Base-by-base conservation (phyloP, 305 asterid species). In the Salvia sclarea region DNA sequence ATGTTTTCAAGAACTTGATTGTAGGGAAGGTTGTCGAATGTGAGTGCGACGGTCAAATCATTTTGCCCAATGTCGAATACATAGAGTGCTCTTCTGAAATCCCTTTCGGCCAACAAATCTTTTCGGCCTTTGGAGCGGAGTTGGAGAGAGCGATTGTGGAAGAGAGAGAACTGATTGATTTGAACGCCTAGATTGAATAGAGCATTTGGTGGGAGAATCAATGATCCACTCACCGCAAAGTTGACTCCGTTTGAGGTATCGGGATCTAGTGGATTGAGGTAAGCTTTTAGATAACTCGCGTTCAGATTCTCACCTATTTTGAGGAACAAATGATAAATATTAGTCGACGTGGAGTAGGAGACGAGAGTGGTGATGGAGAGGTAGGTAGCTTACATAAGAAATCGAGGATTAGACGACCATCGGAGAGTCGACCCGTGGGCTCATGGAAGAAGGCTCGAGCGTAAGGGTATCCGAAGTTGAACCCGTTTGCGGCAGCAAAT, bases 31-130 rank as follows among this genome's bases (percentile, higher is more conserved):
- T 43, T 12, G 13, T 70, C 52, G n/a, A 53, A 25, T 35, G 41
- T 35, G 24, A 84, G 73, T 22, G 82, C 73, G 11, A 53, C 63
- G 0, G 80, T 35, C 11, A 86, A 72, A 64, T 86, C 89, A 68
- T 86, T 86, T 21, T 84, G 87, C 45, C 92, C 92, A 4, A 86
- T 86, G 69, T 86, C 89, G 10, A 83, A 17, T 3, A 62, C 80
- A 75, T 81, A 83, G 1, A 83, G 28, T n/a, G 88, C 89, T 2
- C 73, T 73, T 31, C 69, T 28, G 58, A 84, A 82, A 18, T 61
- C 84, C 13, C 77, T 68, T 12, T 69, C 63, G 2, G 73, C 80
- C 31, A 52, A 37, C 18, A 70, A 33, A 59, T 64, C 40, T 49
- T 12, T 66, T 8, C 7, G 12, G 35, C 84, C 89, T 77, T 50